A percentile compares a stretch with the other conserved stretches of the same genome.
Conservation (phyloP, 2,329 filamentous ascomycete genomes). For the Ophiostoma piceae region DNA sequence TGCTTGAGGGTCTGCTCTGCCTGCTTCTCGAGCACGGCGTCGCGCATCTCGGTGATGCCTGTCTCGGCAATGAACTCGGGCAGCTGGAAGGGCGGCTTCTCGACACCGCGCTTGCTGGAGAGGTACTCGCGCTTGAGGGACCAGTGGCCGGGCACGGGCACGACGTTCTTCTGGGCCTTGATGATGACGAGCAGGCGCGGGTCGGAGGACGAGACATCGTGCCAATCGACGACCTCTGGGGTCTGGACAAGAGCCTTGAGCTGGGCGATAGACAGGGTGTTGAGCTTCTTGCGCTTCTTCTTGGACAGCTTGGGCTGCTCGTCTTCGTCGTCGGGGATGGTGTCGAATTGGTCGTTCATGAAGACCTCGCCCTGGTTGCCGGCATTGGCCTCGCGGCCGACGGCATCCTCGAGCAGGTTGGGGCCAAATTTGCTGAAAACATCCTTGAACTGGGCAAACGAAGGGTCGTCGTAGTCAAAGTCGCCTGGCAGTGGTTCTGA, state of each 20-base stretch:
- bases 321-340: conserved; percentile 77
- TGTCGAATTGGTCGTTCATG: conserved; percentile 77
- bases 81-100: conserved; percentile 87
- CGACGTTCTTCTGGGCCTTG: conserved; percentile 90
- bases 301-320: conserved; percentile 69
- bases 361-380: conserved; percentile 80
- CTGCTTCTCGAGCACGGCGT: conserved; percentile 92
- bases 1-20: conserved; percentile 88
- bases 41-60: conserved; percentile 95
- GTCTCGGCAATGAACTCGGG: conserved; percentile 97
- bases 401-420: conserved; percentile 56
- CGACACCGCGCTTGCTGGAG: conserved; percentile 92
- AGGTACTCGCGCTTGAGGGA: conserved; percentile 94
- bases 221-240: conserved; percentile 96
- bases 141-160: conserved; percentile 92
- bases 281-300: conserved; percentile 87
- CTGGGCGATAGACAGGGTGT: conserved; percentile 86
- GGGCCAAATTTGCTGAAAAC: conserved; percentile 77
- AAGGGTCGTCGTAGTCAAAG: conserved; percentile 60
- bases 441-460: conserved; percentile 77
- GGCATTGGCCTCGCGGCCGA: conserved; percentile 58
- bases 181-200: conserved; percentile 86
- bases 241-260: conserved; percentile 86
- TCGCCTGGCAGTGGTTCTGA: conserved; percentile 40
- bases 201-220: conserved; percentile 86